Conservation (phyloP, 345 rosid species). For the Mangifera indica region DNA sequence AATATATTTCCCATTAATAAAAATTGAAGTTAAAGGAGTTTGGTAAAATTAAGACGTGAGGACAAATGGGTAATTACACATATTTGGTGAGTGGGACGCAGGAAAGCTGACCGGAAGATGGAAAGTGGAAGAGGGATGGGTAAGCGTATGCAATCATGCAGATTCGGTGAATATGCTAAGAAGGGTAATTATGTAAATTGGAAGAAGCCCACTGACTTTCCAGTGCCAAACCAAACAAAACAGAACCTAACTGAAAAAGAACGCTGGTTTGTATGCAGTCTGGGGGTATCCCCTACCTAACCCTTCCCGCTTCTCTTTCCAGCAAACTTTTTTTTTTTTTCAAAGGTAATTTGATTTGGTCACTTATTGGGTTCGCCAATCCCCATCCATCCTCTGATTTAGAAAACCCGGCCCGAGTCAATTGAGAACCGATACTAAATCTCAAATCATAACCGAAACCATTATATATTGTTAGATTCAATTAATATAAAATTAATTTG, state of each 20-base stretch:
- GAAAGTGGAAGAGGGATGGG: neutral
- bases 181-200: constrained; percentile 21
- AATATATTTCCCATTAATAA: too few species aligned
- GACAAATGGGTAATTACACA: neutral
- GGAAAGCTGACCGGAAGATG: neutral
- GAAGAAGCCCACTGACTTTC: neutral
- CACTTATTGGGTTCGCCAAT: too few species aligned
- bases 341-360: neutral
- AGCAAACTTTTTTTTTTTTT: neutral
- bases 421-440: too few species aligned
- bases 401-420: too few species aligned
- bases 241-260: too few species aligned
- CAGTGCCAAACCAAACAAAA: neutral
- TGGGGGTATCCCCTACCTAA: neutral
- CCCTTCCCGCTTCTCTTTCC: neutral
- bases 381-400: too few species aligned
- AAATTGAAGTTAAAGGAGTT: too few species aligned
- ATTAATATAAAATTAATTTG: too few species aligned
- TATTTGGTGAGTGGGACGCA: neutral
- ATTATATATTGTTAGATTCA: too few species aligned
- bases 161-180: constrained; percentile 10
- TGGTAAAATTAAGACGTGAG: neutral
- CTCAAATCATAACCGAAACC: too few species aligned
- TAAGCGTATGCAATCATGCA: neutral
- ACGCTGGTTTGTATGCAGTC: neutral